Evolutionary conservation across 257 asterid species (phyloP).

Genomic region (Penstemon newberryi): DNA sequence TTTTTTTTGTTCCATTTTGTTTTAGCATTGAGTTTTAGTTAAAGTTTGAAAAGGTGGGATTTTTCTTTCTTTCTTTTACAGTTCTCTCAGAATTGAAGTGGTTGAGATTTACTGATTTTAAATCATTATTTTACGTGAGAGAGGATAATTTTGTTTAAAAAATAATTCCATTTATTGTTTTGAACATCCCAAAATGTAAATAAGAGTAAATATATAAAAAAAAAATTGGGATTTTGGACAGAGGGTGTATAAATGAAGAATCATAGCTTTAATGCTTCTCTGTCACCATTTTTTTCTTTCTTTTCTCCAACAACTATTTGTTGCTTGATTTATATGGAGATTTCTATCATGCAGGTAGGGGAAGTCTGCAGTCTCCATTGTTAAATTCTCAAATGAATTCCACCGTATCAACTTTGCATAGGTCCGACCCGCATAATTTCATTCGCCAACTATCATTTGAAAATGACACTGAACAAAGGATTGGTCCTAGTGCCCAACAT

Average conservation of each 20-base stretch:
- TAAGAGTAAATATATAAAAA: neutral
- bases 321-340: conserved; percentile 4
- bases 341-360: conserved; percentile 38
- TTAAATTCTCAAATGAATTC: conserved; percentile 9
- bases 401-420: conserved; percentile 24
- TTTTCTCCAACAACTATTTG: neutral
- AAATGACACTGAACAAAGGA: conserved; percentile 30
- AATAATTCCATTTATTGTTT: neutral
- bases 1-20: neutral
- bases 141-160: no score
- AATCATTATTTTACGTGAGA: no score
- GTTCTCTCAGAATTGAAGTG: no score
- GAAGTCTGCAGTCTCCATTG: conserved; percentile 27
- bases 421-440: conserved; percentile 19
- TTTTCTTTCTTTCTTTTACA: neutral
- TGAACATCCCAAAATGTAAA: neutral
- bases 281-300: neutral
- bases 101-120: no score
- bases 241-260: neutral
- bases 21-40: no score
- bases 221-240: neutral
- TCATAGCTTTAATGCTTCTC: neutral
- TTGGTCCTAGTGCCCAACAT: conserved; percentile 12
- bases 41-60: neutral
- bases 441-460: conserved; percentile 34